phyloP scores from a whole-genome alignment of 306 rosid genomes.

The Astragalus membranaceus region DNA sequence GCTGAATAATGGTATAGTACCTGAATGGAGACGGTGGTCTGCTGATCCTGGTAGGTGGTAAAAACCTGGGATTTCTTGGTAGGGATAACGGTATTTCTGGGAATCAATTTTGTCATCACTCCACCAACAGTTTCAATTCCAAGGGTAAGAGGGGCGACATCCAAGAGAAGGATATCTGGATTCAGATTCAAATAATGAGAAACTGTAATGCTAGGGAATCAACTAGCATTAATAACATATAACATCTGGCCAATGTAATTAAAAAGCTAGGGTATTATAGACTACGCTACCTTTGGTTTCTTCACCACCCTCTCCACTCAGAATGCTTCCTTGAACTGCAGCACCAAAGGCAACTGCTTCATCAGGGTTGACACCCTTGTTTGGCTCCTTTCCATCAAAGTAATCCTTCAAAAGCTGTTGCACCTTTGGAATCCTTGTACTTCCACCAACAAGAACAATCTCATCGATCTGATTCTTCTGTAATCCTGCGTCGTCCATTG shows the following conservation, averaged over 20 bases:
- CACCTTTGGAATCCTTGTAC: conserved; percentile 95
- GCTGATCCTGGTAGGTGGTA: conserved; percentile 99
- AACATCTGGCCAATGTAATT: not conserved
- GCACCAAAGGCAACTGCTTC: conserved; percentile 99
- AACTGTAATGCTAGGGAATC: not conserved
- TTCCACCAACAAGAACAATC: conserved; percentile 96
- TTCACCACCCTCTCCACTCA: conserved; percentile 99
- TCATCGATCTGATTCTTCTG: conserved; percentile 83
- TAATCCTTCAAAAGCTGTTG: conserved; percentile 90
- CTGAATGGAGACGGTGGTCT: conserved; percentile 98
- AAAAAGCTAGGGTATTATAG: not conserved
- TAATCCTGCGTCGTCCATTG: conserved; percentile 97
- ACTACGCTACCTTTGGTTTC: conserved; percentile 77
- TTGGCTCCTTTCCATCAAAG: conserved; percentile 96
- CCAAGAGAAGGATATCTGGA: conserved; percentile 93
- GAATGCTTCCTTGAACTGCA: conserved; percentile 95
- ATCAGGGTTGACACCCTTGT: conserved; percentile 98
- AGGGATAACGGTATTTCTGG: conserved; percentile 95
- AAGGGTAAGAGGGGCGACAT: conserved; percentile 96
- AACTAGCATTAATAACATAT: not conserved
- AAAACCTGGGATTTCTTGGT: conserved; percentile 99
- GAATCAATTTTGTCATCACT: conserved; percentile 98
- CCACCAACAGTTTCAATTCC: conserved; percentile 99
- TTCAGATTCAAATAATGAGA: not conserved
- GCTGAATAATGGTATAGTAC: conserved; percentile 21